phyloP scores from a whole-genome alignment of 352 stramenopile species.

The Phytopythium litorale region DNA sequence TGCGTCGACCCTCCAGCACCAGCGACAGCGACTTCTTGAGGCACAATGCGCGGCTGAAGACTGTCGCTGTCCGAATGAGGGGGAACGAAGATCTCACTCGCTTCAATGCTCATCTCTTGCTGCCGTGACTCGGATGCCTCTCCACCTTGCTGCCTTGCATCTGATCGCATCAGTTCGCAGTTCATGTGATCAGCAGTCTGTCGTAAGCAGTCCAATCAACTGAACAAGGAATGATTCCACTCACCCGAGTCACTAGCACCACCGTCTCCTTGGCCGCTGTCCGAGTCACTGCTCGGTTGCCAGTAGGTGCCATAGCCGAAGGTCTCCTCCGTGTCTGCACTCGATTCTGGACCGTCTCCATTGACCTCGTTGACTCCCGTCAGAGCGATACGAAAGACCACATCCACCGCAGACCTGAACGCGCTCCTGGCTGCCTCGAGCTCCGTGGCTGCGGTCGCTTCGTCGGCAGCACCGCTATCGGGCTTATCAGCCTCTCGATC shows the following conservation, averaged over 20 bases:
- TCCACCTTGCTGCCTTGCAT: background rate
- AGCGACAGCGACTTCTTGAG: background rate
- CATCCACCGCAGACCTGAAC: slow-evolving; percentile 22
- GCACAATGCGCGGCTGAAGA: background rate
- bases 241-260: background rate
- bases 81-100: background rate
- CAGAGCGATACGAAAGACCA: slow-evolving; percentile 39
- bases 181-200: background rate
- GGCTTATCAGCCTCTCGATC: background rate
- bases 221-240: background rate
- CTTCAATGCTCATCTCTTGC: background rate
- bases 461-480: background rate
- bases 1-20: background rate
- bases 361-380: slow-evolving; percentile 18
- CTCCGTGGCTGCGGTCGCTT: background rate
- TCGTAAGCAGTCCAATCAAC: background rate
- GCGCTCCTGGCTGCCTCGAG: slow-evolving; percentile 2
- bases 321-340: background rate
- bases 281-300: background rate
- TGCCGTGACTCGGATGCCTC: background rate
- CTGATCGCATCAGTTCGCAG: background rate
- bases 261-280: background rate
- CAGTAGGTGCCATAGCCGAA: background rate
- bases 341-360: background rate
- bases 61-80: background rate